Evolutionary conservation across 2,329 filamentous ascomycete genomes (phyloP), one percentile per base, ranked within the genome.

Genomic region (Ophiostoma perfectum): DNA sequence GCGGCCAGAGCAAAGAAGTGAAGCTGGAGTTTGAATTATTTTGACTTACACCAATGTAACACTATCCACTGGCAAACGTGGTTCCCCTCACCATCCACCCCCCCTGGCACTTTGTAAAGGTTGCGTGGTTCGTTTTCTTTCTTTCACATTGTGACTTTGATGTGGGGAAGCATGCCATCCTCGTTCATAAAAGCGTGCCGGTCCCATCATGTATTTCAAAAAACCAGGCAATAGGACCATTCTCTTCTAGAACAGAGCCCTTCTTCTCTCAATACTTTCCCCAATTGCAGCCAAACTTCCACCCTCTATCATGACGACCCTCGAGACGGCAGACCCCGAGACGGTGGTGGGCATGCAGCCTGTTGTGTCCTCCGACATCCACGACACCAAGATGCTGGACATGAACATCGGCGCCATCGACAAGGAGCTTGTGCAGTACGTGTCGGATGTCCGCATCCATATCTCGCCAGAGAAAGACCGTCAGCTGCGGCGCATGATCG

Each of bases 371-470:
- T 16, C 44, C 16, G 62, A 42, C 62, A 14, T 18, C 5, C 39
- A n/a, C 62, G 62, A 41, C 62, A n/a, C 3, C 58, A 62, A 62
- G 36, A 16, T n/a, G 38, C 36, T 41, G n/a, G 49, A 55, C 41
- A 64, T 42, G 62, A 42, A 63, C 14, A 11, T 18, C 39, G 62
- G 27, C 41, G 39, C 39, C 62, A 45, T 72, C 68, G 90, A 93
- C 77, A 81, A 84, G 68, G 90, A 93, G 78, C 80, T 93, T 49
- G 88, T 88, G 65, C 84, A 88, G 75, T 93, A 93, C 78, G 85
- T 86, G 41, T 82, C 82, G 27, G 81, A 82, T 27, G 81, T 76
- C 18, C 80, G 79, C 5, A 78, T 91, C 65, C 78, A 84, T 1
- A 86, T 92, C 73, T 80, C 83, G 3, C 78, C 81, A 1, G 86